A percentile compares a stretch with the other conserved stretches of the same genome.
Evolutionary conservation across 2,329 filamentous ascomycete genomes (phyloP).

Genomic region (Stemphylium lycopersici): DNA sequence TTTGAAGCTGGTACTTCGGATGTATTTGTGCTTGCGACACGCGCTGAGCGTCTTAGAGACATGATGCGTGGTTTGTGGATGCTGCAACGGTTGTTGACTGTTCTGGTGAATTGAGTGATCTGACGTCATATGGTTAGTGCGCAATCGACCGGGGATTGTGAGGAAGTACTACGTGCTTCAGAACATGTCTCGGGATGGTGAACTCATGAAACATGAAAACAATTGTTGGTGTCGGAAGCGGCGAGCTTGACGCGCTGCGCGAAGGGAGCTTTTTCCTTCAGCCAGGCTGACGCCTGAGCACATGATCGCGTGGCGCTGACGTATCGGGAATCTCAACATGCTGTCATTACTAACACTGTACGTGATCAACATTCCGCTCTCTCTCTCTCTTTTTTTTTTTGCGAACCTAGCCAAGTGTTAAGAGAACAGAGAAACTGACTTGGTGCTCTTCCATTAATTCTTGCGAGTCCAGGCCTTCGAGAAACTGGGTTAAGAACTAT

Average conservation of each 20-base stretch:
- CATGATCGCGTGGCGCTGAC: constrained; percentile 35
- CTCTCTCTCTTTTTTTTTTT: not conserved
- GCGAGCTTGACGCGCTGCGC: constrained; percentile 25
- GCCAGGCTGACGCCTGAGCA: constrained; percentile 33
- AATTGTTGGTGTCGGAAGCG: not conserved
- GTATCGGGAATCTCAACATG: constrained; percentile 17
- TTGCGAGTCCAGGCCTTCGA: not conserved
- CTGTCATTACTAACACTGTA: constrained; percentile 7
- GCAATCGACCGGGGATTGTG: constrained; percentile 54
- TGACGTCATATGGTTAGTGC: constrained; percentile 30
- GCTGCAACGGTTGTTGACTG: not conserved
- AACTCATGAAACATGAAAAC: constrained; percentile 9
- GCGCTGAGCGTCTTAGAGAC: constrained; percentile 60
- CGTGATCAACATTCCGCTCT: not conserved
- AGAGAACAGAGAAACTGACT: not conserved
- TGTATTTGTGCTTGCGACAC: constrained; percentile 47
- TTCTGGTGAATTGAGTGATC: constrained; percentile 11
- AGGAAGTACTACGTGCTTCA: constrained; percentile 10
- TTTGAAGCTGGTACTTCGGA: constrained; percentile 27
- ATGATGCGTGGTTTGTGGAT: constrained; percentile 42
- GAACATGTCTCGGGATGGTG: not conserved
- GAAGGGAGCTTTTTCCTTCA: constrained; percentile 9
- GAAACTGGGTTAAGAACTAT: not conserved
- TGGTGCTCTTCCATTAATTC: not conserved
- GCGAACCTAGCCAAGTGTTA: not conserved